Evolutionary conservation across 768 basidiomycete species (phyloP).

Genomic region (Leccinum obscurum): DNA sequence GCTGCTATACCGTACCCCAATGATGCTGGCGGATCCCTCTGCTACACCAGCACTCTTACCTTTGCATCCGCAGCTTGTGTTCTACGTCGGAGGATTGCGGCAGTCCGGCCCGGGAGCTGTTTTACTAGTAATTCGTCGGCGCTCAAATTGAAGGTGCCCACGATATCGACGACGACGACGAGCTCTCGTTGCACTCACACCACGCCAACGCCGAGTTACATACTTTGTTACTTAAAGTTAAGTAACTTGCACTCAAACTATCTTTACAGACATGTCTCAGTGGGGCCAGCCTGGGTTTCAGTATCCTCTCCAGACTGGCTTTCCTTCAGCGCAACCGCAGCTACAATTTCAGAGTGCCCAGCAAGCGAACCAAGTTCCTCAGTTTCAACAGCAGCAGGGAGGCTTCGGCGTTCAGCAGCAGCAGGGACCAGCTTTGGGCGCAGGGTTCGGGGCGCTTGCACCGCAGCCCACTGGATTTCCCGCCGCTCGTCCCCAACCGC

Average conservation of each 20-base stretch:
- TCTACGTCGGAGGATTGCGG: not conserved
- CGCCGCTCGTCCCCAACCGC: constrained; percentile 23
- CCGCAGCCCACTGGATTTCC: constrained; percentile 64
- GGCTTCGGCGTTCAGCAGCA: constrained; percentile 28
- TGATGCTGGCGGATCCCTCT: not conserved
- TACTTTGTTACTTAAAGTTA: too few species aligned
- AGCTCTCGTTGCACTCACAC: not conserved
- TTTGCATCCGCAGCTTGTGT: constrained; percentile 1
- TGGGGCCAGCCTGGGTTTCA: constrained; percentile 74
- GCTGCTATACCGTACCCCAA: not conserved
- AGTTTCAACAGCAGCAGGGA: constrained; percentile 45
- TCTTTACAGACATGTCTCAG: constrained; percentile 59
- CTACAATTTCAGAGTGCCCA: constrained; percentile 42
- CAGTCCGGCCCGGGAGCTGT: not conserved
- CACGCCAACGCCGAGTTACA: not conserved
- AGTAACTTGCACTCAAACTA: not conserved
- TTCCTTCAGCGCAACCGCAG: constrained; percentile 48
- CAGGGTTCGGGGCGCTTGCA: constrained; percentile 42
- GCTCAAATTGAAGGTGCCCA: constrained; percentile 9
- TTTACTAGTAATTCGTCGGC: too few species aligned
- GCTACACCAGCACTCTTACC: not conserved
- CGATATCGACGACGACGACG: constrained; percentile 7
- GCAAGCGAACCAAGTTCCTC: constrained; percentile 28
- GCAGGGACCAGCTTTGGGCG: constrained; percentile 30
- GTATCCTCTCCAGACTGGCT: constrained; percentile 75